These are phyloP conservation scores for Monosporascus sp. DNA, from an alignment of 2,329 filamentous ascomycete genomes.

Conservation along the genomic window DNA sequence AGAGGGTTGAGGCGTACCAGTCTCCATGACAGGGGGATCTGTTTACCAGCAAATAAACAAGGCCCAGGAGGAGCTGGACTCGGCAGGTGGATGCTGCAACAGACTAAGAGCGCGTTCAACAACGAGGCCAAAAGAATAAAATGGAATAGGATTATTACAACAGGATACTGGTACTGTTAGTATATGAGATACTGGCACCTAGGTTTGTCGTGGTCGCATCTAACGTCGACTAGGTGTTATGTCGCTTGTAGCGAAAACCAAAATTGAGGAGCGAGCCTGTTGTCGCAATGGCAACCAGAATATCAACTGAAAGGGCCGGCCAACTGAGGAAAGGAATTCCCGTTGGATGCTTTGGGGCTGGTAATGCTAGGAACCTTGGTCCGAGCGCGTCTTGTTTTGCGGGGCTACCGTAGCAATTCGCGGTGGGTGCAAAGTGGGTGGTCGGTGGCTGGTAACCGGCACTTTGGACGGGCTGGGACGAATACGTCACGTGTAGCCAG, in stretches of 20 bases:
- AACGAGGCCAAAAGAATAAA: not conserved
- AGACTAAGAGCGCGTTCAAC: not conserved
- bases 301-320: not conserved
- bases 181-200: not conserved
- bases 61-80: not conserved
- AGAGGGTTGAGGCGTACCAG: slow-evolving; percentile 14
- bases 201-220: not conserved
- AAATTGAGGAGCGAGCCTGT: not conserved
- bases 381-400: not conserved
- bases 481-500: too few relatives aligned
- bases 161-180: not conserved
- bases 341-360: not conserved
- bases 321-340: not conserved
- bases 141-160: not conserved
- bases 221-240: not conserved
- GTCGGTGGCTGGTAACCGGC: too few relatives aligned
- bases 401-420: not conserved
- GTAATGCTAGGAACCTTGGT: not conserved
- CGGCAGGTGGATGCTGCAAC: slow-evolving; percentile 3
- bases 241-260: not conserved
- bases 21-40: slow-evolving; percentile 21
- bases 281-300: slow-evolving; percentile 1
- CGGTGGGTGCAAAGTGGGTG: not conserved
- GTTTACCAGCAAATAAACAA: slow-evolving; percentile 19
- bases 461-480: not conserved